Evolutionary conservation across 2,329 filamentous ascomycete species (phyloP), one percentile per base, ranked within the genome.

Genomic region (Alternaria infectoria): DNA sequence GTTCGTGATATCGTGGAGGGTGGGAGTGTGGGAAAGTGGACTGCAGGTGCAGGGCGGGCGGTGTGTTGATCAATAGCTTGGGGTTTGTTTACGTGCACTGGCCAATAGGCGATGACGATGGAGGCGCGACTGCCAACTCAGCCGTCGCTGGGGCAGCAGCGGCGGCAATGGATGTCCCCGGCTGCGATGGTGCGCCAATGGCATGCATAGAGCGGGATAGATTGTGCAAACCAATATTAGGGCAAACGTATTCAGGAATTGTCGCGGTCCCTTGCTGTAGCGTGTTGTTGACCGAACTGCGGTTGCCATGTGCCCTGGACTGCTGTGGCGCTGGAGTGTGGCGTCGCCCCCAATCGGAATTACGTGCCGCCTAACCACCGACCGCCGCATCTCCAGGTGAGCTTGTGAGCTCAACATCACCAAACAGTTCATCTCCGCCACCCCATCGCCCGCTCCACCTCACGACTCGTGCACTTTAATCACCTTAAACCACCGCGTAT

Each of bases 81-180:
- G 56, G 62, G 56, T 69, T 69, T 73, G 71, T 75, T 74, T 73
- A 70, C 73, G 59, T 71, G 54, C 74, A 60, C 60, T 57, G 59
- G 52, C 59, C 59, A 61, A 57, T 57, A 45, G 54, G 54, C 58
- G 36, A 62, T 65, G 66, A 64, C 46, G 62, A 67, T 59, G 59
- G 62, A 51, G 51, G 57, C 64, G 67, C 68, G 71, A 61, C 70
- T 74, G 65, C 73, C 70, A 74, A 68, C 72, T 61, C 74, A 69
- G 65, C 69, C 69, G 67, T 77, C 74, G 65, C 73, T 75, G 66
- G 61, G 68, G 74, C 76, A 78, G 76, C 77, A 59, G 36, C 52
- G 54, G 50, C 59, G 66, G 59, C 44, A 52, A 49, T 21, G 36
- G 43, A 62, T 49, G 51, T 46, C 45, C 32, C 46, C 30, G 46